Evolutionary conservation across 768 basidiomycete genomes (phyloP).

Genomic region (Suillus bovinus): DNA sequence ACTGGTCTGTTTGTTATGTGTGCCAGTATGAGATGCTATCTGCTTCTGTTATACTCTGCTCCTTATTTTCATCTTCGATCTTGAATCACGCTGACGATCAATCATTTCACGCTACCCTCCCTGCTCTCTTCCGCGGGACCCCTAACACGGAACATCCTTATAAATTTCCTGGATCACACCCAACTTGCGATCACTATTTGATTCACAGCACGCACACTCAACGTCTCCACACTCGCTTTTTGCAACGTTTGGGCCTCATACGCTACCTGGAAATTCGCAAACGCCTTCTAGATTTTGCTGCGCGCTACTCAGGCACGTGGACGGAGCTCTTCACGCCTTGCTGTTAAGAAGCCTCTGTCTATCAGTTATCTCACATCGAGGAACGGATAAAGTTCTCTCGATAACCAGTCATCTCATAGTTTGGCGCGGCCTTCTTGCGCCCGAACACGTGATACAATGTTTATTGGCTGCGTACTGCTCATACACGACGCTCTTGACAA

Average conservation of each 20-base stretch:
- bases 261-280: constrained; percentile 25
- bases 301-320: neutral
- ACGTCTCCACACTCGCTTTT: constrained; percentile 22
- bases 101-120: too few species aligned
- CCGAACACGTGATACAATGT: neutral
- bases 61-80: too few species aligned
- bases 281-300: constrained; percentile 23
- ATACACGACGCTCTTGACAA: too few species aligned
- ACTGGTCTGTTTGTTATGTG: too few species aligned
- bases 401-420: neutral
- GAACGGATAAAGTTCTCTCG: neutral
- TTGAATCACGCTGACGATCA: too few species aligned
- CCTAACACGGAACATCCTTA: too few species aligned
- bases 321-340: neutral
- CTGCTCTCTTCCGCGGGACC: too few species aligned
- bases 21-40: too few species aligned
- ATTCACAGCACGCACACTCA: constrained; percentile 19
- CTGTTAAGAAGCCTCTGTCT: neutral
- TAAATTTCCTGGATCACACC: neutral
- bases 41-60: too few species aligned
- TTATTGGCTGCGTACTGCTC: neutral
- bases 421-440: neutral
- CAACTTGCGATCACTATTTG: neutral
- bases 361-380: neutral
- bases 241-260: constrained; percentile 15